phyloP scores from a whole-genome alignment of 2,329 filamentous ascomycete species.

The Sporothrix pseudoabietina region DNA sequence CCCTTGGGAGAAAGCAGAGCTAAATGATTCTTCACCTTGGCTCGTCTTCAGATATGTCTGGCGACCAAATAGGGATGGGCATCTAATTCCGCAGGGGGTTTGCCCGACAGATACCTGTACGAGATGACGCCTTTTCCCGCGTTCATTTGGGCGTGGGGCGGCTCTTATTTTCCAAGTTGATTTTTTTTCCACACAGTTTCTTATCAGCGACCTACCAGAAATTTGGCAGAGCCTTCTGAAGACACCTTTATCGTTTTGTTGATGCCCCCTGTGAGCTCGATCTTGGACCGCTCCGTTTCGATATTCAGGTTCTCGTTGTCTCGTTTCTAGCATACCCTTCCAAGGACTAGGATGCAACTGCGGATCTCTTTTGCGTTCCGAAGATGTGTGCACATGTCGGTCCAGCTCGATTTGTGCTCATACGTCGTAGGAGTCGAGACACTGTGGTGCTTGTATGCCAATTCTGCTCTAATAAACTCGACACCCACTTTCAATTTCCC shows the following conservation, averaged over 20 bases:
- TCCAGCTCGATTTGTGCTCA: neutral
- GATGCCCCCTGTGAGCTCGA: no score
- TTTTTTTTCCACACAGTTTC: neutral
- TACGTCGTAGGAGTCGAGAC: neutral
- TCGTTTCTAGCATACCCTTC: neutral
- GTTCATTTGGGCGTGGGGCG: neutral
- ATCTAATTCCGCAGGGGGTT: conserved; percentile 4
- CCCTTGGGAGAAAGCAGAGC: neutral
- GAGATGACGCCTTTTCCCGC: conserved; percentile 3
- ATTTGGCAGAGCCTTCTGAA: neutral
- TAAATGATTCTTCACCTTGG: conserved; percentile 1
- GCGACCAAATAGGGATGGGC: conserved; percentile 16
- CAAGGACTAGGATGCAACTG: neutral
- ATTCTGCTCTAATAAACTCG: conserved; percentile 17
- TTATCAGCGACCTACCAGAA: neutral
- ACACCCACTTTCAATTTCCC: conserved; percentile 28
- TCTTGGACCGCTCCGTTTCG: neutral
- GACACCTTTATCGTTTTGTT: neutral
- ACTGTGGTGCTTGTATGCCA: conserved; percentile 1
- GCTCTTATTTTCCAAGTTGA: neutral
- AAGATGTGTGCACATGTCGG: neutral
- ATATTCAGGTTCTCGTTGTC: no score
- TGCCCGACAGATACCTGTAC: neutral
- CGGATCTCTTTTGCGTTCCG: neutral
- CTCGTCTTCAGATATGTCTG: neutral